Percentiles rank a stretch among this genome's conserved stretches.
These are phyloP conservation scores for Aspergillus conjunctus DNA, from an alignment of 495 filamentous ascomycete species.

Conservation along the genomic window DNA sequence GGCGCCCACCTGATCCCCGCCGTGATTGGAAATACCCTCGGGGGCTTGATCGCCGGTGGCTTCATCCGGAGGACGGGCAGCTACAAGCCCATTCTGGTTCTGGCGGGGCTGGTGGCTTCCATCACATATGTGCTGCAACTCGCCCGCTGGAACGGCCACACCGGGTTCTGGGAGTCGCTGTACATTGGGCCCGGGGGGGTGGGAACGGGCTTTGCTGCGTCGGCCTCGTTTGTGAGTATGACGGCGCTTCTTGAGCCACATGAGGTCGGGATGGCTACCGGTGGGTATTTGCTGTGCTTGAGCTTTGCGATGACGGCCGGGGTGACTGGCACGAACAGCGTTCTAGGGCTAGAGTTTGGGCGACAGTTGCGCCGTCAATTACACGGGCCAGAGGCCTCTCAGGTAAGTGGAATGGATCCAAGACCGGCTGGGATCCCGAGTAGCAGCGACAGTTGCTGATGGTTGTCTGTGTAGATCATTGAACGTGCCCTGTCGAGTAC, in stretches of 20 bases:
- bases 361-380: slow-evolving; percentile 33
- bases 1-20: slow-evolving; percentile 66
- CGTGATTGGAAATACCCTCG: slow-evolving; percentile 65
- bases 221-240: slow-evolving; percentile 58
- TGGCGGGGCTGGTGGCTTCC: slow-evolving; percentile 53
- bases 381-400: slow-evolving; percentile 30
- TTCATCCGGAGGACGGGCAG: slow-evolving; percentile 61
- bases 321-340: slow-evolving; percentile 51
- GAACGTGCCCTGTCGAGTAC: slow-evolving; percentile 39
- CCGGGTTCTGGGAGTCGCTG: slow-evolving; percentile 59
- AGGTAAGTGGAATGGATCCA: slow-evolving; percentile 21
- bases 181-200: slow-evolving; percentile 64
- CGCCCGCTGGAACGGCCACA: slow-evolving; percentile 63
- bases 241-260: slow-evolving; percentile 52
- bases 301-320: slow-evolving; percentile 57
- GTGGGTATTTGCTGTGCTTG: slow-evolving; percentile 53
- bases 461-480: slow-evolving; percentile 33
- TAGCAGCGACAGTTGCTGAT: neutral
- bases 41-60: slow-evolving; percentile 59
- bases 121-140: slow-evolving; percentile 58
- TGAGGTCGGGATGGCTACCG: slow-evolving; percentile 58
- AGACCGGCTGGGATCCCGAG: too few species aligned
- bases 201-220: slow-evolving; percentile 55
- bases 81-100: slow-evolving; percentile 57
- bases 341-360: slow-evolving; percentile 38